Evolutionary conservation across 768 basidiomycete genomes (phyloP).

Genomic region (Antrodiella citrinella): DNA sequence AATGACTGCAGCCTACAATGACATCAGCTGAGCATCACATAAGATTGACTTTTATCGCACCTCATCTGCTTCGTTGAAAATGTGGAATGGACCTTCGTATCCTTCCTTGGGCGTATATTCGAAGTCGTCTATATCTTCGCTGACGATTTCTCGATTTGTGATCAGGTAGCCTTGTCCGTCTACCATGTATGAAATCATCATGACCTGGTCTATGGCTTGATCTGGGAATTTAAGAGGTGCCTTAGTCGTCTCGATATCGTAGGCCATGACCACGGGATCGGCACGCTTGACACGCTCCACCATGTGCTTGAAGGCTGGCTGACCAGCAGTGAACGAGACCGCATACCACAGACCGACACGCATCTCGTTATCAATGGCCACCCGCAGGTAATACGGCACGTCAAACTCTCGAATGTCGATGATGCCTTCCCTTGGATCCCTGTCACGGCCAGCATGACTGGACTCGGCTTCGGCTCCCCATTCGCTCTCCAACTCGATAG

Average conservation of each 20-base stretch:
- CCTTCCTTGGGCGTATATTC: slow-evolving; percentile 99
- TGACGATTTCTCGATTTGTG: slow-evolving; percentile 94
- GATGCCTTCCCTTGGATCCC: slow-evolving; percentile 86
- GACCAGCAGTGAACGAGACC: slow-evolving; percentile 75
- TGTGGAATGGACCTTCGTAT: slow-evolving; percentile 91
- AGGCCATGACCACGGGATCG: slow-evolving; percentile 98
- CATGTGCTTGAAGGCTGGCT: slow-evolving; percentile 64
- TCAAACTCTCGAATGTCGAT: slow-evolving; percentile 95
- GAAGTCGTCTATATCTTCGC: slow-evolving; percentile 96
- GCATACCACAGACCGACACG: slow-evolving; percentile 98
- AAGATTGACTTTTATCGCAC: no score
- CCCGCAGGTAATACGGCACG: slow-evolving; percentile 94
- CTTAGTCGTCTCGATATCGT: slow-evolving; percentile 98
- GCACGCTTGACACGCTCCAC: slow-evolving; percentile 92
- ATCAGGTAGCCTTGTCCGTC: slow-evolving; percentile 97
- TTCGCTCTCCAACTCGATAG: slow-evolving; percentile 62
- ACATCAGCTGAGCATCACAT: no score
- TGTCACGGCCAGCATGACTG: slow-evolving; percentile 37
- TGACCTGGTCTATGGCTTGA: slow-evolving; percentile 91
- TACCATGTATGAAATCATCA: slow-evolving; percentile 99
- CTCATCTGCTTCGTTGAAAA: slow-evolving; percentile 94
- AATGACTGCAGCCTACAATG: slow-evolving; percentile 74
- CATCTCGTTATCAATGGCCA: slow-evolving; percentile 98
- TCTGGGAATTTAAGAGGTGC: slow-evolving; percentile 99
- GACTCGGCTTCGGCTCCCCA: slow-evolving; percentile 41